A percentile compares a stretch with the other conserved stretches of the same genome.
phyloP scores from a whole-genome alignment of 805 yeast genomes.

The Pichia cephalocereana region DNA sequence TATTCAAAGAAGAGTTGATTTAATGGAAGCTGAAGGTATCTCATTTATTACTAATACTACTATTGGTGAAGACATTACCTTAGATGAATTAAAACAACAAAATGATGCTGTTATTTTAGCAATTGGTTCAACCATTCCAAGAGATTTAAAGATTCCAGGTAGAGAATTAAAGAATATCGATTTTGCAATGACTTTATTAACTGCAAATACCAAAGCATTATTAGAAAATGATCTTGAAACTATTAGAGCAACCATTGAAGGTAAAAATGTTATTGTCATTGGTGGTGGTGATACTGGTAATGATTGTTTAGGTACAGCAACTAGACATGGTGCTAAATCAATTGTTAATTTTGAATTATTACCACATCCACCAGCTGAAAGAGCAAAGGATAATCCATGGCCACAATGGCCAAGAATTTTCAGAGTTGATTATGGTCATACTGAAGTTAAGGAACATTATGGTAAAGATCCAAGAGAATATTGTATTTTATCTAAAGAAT shows the following conservation, averaged over 20 bases:
- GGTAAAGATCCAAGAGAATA: slow-evolving; percentile 98
- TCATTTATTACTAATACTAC: slow-evolving; percentile 67
- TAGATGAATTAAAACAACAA: slow-evolving; percentile 52
- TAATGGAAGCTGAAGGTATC: slow-evolving; percentile 85
- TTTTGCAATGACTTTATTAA: slow-evolving; percentile 89
- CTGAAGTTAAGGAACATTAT: slow-evolving; percentile 88
- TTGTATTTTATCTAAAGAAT: slow-evolving; percentile 90
- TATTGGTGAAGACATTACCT: slow-evolving; percentile 73
- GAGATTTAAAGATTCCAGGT: slow-evolving; percentile 92
- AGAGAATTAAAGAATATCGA: slow-evolving; percentile 84
- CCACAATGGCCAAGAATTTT: slow-evolving; percentile 99
- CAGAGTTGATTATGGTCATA: slow-evolving; percentile 96
- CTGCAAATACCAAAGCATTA: slow-evolving; percentile 82
- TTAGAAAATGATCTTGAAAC: slow-evolving; percentile 73
- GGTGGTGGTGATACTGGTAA: slow-evolving; percentile 99
- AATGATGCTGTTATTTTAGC: slow-evolving; percentile 85
- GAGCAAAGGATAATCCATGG: slow-evolving; percentile 97
- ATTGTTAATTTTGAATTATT: slow-evolving; percentile 89
- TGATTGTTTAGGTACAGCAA: slow-evolving; percentile 95
- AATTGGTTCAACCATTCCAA: slow-evolving; percentile 93
- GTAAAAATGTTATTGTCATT: slow-evolving; percentile 89
- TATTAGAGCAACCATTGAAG: slow-evolving; percentile 60
- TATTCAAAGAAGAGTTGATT: slow-evolving; percentile 87
- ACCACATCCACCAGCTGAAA: slow-evolving; percentile 80
- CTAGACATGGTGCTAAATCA: slow-evolving; percentile 93